phyloP scores from a whole-genome alignment of 371 early-diverging fungal genomes.

The Saksenaea vasiformis region DNA sequence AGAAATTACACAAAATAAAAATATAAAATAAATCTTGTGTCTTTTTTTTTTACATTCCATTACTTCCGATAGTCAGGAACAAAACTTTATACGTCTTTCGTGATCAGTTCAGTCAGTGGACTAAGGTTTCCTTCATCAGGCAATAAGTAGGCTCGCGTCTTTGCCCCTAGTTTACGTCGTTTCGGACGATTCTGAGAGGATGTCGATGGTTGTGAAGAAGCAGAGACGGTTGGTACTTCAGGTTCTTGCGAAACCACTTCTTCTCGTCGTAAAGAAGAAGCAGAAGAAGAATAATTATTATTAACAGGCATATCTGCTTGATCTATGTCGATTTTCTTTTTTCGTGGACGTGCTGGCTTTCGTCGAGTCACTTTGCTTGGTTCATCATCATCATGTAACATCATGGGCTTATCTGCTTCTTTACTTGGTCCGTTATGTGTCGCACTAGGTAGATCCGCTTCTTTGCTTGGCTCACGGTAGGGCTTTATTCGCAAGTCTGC shows the following conservation, averaged over 20 bases:
- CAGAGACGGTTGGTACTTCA: not conserved
- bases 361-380: not conserved
- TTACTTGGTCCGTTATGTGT: not conserved
- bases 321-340: not conserved
- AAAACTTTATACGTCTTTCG: not conserved
- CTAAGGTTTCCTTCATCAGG: not conserved
- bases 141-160: not conserved
- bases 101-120: not conserved
- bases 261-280: not conserved
- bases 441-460: too few relatives aligned
- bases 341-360: not conserved
- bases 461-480: too few relatives aligned
- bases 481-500: too few relatives aligned
- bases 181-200: not conserved
- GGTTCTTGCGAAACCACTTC: too few relatives aligned
- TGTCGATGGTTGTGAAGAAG: not conserved
- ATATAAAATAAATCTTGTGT: not conserved
- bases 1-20: not conserved
- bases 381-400: not conserved
- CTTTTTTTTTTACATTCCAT: not conserved
- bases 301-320: too few relatives aligned
- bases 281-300: too few relatives aligned
- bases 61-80: not conserved
- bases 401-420: not conserved
- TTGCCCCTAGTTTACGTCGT: not conserved